Percentiles rank a stretch among this genome's conserved stretches.
Evolutionary conservation across 805 yeast genomes (phyloP).

Genomic region (Metschnikowia borealis): DNA sequence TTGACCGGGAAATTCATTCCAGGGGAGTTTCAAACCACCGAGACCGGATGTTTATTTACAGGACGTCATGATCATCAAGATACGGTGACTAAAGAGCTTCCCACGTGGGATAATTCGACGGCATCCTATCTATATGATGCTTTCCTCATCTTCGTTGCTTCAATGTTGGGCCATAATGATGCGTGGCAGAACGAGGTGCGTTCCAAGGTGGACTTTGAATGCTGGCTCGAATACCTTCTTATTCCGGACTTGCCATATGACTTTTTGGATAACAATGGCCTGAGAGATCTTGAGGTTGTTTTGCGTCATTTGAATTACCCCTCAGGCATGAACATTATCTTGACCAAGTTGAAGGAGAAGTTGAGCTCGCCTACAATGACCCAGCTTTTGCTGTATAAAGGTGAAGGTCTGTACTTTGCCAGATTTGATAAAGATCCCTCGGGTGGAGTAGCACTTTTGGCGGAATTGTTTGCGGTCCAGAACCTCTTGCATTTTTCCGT

Average conservation of each 20-base stretch:
- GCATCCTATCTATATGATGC: constrained; percentile 1
- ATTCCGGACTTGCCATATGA: constrained; percentile 3
- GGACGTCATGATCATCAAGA: constrained; percentile 15
- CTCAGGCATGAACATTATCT: neutral
- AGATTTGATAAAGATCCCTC: constrained; percentile 25
- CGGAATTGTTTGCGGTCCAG: constrained; percentile 35
- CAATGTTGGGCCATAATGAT: neutral
- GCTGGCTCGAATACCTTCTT: neutral
- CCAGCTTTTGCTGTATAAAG: constrained; percentile 26
- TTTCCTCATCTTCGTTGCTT: neutral
- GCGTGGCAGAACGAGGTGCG: neutral
- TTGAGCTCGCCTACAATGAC: constrained; percentile 28
- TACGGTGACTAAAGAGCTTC: neutral
- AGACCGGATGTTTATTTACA: constrained; percentile 36
- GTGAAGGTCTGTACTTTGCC: constrained; percentile 33
- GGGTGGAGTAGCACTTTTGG: constrained; percentile 31
- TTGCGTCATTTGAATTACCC: neutral
- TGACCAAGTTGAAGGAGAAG: neutral
- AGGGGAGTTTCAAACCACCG: constrained; percentile 42
- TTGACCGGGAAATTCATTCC: constrained; percentile 34
- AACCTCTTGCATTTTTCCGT: constrained; percentile 33
- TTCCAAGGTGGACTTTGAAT: neutral
- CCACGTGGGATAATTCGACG: neutral
- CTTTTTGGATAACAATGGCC: constrained; percentile 2
- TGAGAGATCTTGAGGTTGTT: neutral